These are phyloP conservation scores for Candida hungchunana DNA, from an alignment of 805 yeast genomes.

Conservation along the genomic window DNA sequence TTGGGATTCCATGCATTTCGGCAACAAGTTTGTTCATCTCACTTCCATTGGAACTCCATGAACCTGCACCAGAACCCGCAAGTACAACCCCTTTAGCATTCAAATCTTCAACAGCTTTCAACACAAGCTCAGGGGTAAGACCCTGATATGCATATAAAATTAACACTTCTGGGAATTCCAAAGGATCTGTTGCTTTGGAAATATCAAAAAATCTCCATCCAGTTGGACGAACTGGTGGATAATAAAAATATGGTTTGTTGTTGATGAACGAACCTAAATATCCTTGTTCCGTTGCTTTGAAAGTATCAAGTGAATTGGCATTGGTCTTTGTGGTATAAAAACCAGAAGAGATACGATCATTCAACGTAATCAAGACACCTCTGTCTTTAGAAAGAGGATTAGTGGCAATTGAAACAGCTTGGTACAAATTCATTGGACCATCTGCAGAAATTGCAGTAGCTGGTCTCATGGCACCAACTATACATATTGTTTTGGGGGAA, in stretches of 20 bases:
- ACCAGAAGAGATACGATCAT: slow-evolving; percentile 64
- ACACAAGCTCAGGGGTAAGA: slow-evolving; percentile 41
- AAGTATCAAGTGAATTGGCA: slow-evolving; percentile 64
- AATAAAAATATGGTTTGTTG: slow-evolving; percentile 56
- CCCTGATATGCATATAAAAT: slow-evolving; percentile 59
- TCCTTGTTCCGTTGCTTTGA: slow-evolving; percentile 60
- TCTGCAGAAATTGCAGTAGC: slow-evolving; percentile 67
- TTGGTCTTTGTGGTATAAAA: slow-evolving; percentile 62
- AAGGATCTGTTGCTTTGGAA: slow-evolving; percentile 15
- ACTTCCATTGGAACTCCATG: slow-evolving; percentile 38
- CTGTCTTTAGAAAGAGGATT: slow-evolving; percentile 43
- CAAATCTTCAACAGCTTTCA: slow-evolving; percentile 37
- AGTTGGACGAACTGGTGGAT: slow-evolving; percentile 51
- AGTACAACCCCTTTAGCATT: slow-evolving; percentile 50
- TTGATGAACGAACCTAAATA: slow-evolving; percentile 63
- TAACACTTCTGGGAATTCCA: slow-evolving; percentile 36
- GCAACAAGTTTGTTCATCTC: slow-evolving; percentile 39
- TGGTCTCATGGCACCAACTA: slow-evolving; percentile 64
- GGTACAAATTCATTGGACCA: slow-evolving; percentile 71
- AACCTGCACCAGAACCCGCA: slow-evolving; percentile 71
- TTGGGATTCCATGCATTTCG: slow-evolving; percentile 38
- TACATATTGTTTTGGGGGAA: slow-evolving; percentile 29
- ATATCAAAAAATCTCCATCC: slow-evolving; percentile 30
- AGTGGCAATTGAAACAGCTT: slow-evolving; percentile 59
- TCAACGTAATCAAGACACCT: slow-evolving; percentile 58